These are phyloP conservation scores for Liriodendron chinense DNA, from an alignment of 164 flowering plant genomes.

Conservation along the genomic window DNA sequence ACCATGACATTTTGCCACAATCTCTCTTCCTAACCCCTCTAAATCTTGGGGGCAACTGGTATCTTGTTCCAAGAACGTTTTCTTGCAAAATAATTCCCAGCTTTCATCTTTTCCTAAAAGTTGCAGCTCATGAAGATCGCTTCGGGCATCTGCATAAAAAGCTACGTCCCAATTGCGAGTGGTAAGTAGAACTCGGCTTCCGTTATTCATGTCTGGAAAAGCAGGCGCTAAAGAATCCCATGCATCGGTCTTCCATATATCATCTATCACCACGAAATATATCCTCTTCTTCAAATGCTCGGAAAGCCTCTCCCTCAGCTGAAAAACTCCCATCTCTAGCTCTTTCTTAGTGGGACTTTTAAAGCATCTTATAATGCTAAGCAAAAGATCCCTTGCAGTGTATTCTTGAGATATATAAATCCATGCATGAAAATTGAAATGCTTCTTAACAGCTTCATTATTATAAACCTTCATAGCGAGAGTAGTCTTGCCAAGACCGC, in stretches of 20 bases:
- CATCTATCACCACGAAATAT: constrained; percentile 50
- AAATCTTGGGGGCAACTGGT: background rate
- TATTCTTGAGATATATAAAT: background rate
- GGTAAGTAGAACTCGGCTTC: constrained; percentile 40
- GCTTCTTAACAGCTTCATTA: background rate
- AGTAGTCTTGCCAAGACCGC: background rate
- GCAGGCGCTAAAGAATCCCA: constrained; percentile 36
- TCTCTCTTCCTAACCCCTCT: background rate
- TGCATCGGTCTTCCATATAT: constrained; percentile 43
- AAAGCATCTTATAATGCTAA: background rate
- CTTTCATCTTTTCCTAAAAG: background rate
- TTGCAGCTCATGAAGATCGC: background rate
- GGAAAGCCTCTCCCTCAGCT: background rate
- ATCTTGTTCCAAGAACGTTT: background rate
- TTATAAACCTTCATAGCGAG: background rate
- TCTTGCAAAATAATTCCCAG: background rate
- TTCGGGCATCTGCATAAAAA: background rate
- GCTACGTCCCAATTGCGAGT: constrained; percentile 36
- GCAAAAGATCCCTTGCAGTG: background rate
- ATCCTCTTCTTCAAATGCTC: constrained; percentile 35
- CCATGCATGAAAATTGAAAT: background rate
- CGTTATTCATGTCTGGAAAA: constrained; percentile 31
- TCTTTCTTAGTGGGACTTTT: background rate
- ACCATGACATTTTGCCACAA: constrained; percentile 33
- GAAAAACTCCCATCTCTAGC: background rate